Conservation (phyloP, 1,284 basidiomycete species). For the Vanrija sp. region DNA sequence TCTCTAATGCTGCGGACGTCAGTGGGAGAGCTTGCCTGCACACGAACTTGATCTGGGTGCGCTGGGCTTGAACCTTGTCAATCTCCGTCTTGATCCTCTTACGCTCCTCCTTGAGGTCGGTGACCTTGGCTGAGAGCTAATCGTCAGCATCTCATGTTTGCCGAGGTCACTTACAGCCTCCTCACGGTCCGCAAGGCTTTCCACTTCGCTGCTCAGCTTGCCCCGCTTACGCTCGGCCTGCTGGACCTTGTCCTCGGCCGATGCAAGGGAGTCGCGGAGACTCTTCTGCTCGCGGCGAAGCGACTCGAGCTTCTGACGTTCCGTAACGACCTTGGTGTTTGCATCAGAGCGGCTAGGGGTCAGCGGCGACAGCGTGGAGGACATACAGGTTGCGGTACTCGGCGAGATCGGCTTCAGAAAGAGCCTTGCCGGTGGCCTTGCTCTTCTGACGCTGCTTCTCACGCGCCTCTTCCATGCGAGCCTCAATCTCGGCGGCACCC, state of each 20-base stretch:
- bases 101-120: conserved; percentile 50
- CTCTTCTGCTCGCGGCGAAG: conserved; percentile 80
- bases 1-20: conserved; percentile 67
- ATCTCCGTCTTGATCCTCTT: conserved; percentile 37
- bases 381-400: conserved; percentile 81
- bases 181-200: conserved; percentile 58
- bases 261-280: conserved; percentile 58
- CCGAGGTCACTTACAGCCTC: conserved; percentile 53
- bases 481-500: conserved; percentile 65
- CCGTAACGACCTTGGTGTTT: conserved; percentile 72
- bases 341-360: conserved; percentile 49
- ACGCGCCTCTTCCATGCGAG: conserved; percentile 72
- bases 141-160: background rate
- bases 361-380: background rate
- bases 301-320: conserved; percentile 80
- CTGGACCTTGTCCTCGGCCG: conserved; percentile 58
- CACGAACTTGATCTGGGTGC: conserved; percentile 28
- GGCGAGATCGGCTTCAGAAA: conserved; percentile 77
- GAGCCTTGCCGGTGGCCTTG: conserved; percentile 63
- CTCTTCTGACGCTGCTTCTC: conserved; percentile 73
- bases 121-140: conserved; percentile 45
- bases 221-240: conserved; percentile 61
- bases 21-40: background rate
- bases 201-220: conserved; percentile 62
- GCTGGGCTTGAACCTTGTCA: conserved; percentile 37